Evolutionary conservation across 306 rosid genomes (phyloP).

Genomic region (Vigna mungo): DNA sequence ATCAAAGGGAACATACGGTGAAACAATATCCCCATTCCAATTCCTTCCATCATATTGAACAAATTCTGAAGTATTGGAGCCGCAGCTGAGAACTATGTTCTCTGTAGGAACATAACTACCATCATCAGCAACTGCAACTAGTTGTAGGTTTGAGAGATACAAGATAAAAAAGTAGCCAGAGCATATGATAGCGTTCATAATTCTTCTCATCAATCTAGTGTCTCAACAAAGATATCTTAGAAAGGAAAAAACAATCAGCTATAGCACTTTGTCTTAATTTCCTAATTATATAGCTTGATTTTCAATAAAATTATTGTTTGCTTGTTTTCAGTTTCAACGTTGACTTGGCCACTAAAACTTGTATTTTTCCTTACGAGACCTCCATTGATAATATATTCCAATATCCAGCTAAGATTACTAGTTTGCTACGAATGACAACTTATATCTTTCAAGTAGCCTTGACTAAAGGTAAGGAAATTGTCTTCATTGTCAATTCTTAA

Average conservation of each 20-base stretch:
- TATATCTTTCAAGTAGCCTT: no score
- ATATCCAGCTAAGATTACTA: no score
- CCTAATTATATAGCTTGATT: no score
- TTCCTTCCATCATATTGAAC: constrained; percentile 41
- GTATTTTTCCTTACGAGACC: no score
- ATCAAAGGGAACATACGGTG: constrained; percentile 39
- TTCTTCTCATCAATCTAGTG: neutral
- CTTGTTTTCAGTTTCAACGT: no score
- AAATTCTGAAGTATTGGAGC: constrained; percentile 32
- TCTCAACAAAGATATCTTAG: neutral
- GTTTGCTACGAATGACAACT: no score
- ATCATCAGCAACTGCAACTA: constrained; percentile 23
- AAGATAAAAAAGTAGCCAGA: constrained; percentile 6
- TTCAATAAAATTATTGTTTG: no score
- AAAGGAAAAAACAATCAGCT: neutral
- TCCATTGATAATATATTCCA: no score
- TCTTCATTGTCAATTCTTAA: no score
- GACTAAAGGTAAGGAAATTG: no score
- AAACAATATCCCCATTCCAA: constrained; percentile 48
- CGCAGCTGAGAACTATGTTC: constrained; percentile 50
- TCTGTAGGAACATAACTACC: constrained; percentile 39
- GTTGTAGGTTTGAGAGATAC: constrained; percentile 10
- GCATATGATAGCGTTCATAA: constrained; percentile 12
- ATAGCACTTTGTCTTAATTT: neutral
- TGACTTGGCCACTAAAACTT: no score